Evolutionary conservation across 441 rosid species (phyloP).

Genomic region (Pelargonium myrrhifolium): DNA sequence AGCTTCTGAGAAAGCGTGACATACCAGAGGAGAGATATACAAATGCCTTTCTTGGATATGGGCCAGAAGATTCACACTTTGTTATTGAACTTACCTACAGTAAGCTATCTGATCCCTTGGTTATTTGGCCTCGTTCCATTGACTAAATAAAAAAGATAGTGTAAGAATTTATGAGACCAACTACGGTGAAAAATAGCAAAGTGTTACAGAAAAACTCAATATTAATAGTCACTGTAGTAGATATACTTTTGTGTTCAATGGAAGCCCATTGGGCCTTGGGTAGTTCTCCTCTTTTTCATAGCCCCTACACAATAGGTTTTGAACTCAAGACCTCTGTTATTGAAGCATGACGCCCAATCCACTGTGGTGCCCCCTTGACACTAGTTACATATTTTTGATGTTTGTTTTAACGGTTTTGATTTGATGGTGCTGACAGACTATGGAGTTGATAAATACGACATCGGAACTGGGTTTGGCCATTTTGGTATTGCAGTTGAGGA

Average conservation of each 20-base stretch:
- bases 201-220: neutral
- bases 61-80: slow-evolving; percentile 8
- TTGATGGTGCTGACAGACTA: slow-evolving; percentile 30
- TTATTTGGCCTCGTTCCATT: neutral
- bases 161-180: neutral
- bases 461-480: slow-evolving; percentile 42
- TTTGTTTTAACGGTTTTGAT: slow-evolving; percentile 7
- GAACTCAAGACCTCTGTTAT: neutral
- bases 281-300: neutral
- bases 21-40: slow-evolving; percentile 5
- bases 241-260: neutral
- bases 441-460: slow-evolving; percentile 40
- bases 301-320: neutral
- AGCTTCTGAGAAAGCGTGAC: slow-evolving; percentile 6
- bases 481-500: slow-evolving; percentile 36
- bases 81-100: slow-evolving; percentile 18
- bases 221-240: neutral
- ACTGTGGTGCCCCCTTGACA: too few relatives aligned
- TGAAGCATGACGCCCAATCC: too few relatives aligned
- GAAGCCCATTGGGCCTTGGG: neutral
- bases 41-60: slow-evolving; percentile 7
- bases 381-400: neutral
- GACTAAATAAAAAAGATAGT: neutral
- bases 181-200: neutral
- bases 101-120: slow-evolving; percentile 9